Evolutionary conservation across 2,329 filamentous ascomycete species (phyloP), one percentile per base, ranked within the genome.

Genomic region (Huntiella abstrusa): DNA sequence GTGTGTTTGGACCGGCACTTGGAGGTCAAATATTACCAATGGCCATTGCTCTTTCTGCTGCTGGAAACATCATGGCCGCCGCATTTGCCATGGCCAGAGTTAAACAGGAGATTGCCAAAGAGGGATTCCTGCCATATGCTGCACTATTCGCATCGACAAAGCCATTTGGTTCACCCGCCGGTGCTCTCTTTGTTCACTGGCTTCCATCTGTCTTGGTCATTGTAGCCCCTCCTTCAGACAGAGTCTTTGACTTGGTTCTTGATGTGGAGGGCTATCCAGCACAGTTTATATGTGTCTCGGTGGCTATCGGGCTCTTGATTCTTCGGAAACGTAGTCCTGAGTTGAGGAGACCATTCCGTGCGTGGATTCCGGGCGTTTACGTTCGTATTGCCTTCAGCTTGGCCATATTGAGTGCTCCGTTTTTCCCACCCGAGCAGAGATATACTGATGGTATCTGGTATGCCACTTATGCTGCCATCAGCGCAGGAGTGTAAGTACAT

Each of bases 31-130:
- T 81, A 1, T 60, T 83, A 2, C 74, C 77, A 0, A 57, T 81
- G 6, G 71, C 74, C 0, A 75, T 84, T 33, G 79, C 79, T 0
- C 60, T 81, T 17, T 81, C 76, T 1, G 77, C 77, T 0, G 71
- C 68, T 2, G 80, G 79, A 0, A 84, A 84, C 55, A 78, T 84
- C 11, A 77, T 84, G 69, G 77, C 81, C 0, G 77, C 80, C 2
- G 75, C 75, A 0, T 84, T 83, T 56, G 68, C 76, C 1, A 58
- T 78, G 75, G 71, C 77, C 4, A 71, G 79, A 2, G 60, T 82
- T 2, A 83, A 83, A 53, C 78, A 83, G 55, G 79, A 84, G 56
- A 75, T 84, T 46, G 80, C 79, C 2, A 67, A 77, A 13, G 76
- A 82, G 54, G 80, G 80, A 0, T 75, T 84, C 48, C 64, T 85